phyloP scores from a whole-genome alignment of 805 yeast genomes.

The Ogataea angusta region DNA sequence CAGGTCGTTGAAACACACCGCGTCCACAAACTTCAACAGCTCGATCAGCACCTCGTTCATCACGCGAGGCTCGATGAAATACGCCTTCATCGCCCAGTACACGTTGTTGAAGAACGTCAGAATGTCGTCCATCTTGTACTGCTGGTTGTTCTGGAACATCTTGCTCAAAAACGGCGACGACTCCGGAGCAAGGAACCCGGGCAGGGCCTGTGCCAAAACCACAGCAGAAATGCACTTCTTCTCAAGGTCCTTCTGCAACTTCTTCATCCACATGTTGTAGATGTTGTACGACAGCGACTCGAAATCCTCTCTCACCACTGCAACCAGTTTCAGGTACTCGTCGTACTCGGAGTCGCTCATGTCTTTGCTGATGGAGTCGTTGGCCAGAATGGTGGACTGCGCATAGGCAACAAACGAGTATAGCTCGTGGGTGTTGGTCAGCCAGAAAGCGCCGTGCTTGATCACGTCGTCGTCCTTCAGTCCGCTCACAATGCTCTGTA shows the following conservation, averaged over 20 bases:
- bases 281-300: conserved; percentile 91
- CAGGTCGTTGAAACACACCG: conserved; percentile 90
- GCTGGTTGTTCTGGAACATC: conserved; percentile 67
- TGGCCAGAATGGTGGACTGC: conserved; percentile 83
- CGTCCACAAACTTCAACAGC: conserved; percentile 81
- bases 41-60: conserved; percentile 82
- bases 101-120: conserved; percentile 85
- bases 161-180: conserved; percentile 76
- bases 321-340: conserved; percentile 83
- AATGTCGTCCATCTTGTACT: conserved; percentile 92
- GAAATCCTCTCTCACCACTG: conserved; percentile 89
- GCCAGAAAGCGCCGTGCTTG: conserved; percentile 95
- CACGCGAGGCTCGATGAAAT: conserved; percentile 80
- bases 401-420: conserved; percentile 94
- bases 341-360: conserved; percentile 89
- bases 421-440: conserved; percentile 92
- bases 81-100: conserved; percentile 89
- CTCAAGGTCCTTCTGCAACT: conserved; percentile 84
- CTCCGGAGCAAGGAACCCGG: conserved; percentile 92
- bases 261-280: conserved; percentile 96
- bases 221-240: conserved; percentile 94
- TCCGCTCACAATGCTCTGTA: conserved; percentile 78
- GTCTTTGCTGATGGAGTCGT: conserved; percentile 72
- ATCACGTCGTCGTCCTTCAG: conserved; percentile 83
- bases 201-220: conserved; percentile 88